Percentiles rank a stretch among this genome's conserved stretches.
phyloP scores from a whole-genome alignment of 2,329 filamentous ascomycete species.

The Parasarocladium wereldwijsianum region DNA sequence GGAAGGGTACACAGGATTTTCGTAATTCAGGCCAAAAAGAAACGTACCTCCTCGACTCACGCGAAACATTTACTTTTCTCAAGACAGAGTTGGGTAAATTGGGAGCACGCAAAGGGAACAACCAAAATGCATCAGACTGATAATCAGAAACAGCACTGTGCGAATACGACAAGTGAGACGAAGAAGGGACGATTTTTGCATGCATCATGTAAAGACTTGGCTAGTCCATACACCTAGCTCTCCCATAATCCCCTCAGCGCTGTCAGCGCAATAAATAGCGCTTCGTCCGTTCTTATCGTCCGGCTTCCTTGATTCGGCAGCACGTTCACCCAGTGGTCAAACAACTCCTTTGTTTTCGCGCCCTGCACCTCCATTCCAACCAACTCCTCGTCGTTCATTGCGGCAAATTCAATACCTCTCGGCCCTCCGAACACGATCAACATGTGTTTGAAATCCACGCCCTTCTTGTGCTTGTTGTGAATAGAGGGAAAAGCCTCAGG shows the following conservation, averaged over 20 bases:
- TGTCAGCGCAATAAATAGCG: slow-evolving; percentile 62
- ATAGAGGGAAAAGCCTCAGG: slow-evolving; percentile 31
- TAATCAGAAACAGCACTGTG: too few species aligned
- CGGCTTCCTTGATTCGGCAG: slow-evolving; percentile 68
- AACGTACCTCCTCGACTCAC: too few species aligned
- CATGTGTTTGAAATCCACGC: slow-evolving; percentile 49
- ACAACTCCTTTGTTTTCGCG: slow-evolving; percentile 51
- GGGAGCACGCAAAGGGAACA: too few species aligned
- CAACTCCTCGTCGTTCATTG: slow-evolving; percentile 43
- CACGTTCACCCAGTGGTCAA: slow-evolving; percentile 76
- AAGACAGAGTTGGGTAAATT: too few species aligned
- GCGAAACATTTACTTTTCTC: too few species aligned
- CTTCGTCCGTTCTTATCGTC: slow-evolving; percentile 74
- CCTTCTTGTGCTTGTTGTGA: slow-evolving; percentile 24
- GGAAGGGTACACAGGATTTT: too few species aligned
- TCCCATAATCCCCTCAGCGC: slow-evolving; percentile 47
- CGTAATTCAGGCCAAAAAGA: too few species aligned
- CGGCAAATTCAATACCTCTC: slow-evolving; percentile 62
- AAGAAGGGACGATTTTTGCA: too few species aligned
- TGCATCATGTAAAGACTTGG: too few species aligned
- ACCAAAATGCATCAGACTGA: too few species aligned
- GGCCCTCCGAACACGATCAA: slow-evolving; percentile 72
- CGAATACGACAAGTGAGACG: too few species aligned
- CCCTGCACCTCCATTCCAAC: slow-evolving; percentile 47
- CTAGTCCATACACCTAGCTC: slow-evolving; percentile 1